Conservation (phyloP, 2,329 filamentous ascomycete genomes). For the Periconia sp. region DNA sequence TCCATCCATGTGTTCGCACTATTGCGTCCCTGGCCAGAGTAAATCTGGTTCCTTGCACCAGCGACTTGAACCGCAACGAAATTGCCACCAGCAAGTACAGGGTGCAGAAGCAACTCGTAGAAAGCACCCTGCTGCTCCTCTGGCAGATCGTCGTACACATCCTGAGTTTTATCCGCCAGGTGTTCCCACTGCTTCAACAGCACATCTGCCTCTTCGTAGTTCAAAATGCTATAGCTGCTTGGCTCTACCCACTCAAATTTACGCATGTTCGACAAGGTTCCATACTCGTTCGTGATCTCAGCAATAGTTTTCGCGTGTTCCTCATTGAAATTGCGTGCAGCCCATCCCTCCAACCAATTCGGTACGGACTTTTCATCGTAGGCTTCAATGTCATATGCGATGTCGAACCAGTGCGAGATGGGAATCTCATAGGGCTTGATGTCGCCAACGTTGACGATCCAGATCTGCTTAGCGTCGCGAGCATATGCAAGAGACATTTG, state of each 20-base stretch:
- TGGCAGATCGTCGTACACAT: conserved; percentile 61
- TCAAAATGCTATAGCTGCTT: conserved; percentile 64
- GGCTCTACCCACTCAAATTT: conserved; percentile 69
- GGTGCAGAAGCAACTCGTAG: conserved; percentile 68
- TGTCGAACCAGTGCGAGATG: conserved; percentile 70
- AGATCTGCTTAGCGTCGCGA: conserved; percentile 65
- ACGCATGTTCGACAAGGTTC: conserved; percentile 62
- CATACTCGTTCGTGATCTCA: conserved; percentile 62
- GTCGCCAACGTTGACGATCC: conserved; percentile 72
- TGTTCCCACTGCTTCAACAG: conserved; percentile 62
- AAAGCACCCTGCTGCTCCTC: conserved; percentile 62
- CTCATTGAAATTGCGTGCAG: conserved; percentile 62
- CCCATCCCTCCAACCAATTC: conserved; percentile 64
- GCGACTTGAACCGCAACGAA: conserved; percentile 57
- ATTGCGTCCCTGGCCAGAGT: conserved; percentile 44
- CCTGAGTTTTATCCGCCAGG: conserved; percentile 61
- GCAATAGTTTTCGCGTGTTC: conserved; percentile 57
- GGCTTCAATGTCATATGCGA: conserved; percentile 67
- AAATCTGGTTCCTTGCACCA: conserved; percentile 45
- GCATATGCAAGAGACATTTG: conserved; percentile 69
- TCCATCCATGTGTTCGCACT: conserved; percentile 47
- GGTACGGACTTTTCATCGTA: conserved; percentile 64
- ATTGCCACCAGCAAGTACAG: conserved; percentile 63
- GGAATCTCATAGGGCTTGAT: conserved; percentile 70
- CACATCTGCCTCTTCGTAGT: conserved; percentile 68